Evolutionary conservation across 2,329 filamentous ascomycete genomes (phyloP), one percentile per base, ranked within the genome.

Genomic region (Epichloe glyceriae): DNA sequence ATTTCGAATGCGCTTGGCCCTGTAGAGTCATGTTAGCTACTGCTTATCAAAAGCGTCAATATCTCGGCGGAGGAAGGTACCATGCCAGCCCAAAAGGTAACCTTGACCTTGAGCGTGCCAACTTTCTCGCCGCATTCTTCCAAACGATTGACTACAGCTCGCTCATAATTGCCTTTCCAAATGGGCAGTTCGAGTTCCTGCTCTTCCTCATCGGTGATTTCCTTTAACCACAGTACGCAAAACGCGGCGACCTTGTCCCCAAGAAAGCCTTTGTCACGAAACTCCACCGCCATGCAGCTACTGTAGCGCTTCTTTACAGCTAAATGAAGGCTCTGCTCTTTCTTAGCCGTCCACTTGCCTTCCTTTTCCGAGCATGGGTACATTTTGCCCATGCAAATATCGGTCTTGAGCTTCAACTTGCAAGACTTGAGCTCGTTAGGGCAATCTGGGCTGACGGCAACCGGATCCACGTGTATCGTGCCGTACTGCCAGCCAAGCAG

Each of bases 401-500:
- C 75, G 1, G 80, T 80, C 42, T 74, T 73, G 48, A 85, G 62
- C 60, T 83, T 84, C 54, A 85, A 65, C 46, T 78, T 72, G 37
- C 76, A 67, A 26, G 71, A 67, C 22, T 67, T 61, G 8, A 80
- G 61, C 10, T 76, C 69, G 1, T 70, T 59, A 0, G 76, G 70
- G 1, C 82, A 65, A 14, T 61, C 53, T n/a, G 71, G 64, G 30
- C 58, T 56, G 14, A 72, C 70, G 2, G 67, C 67, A 47, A 69
- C 72, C 12, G 76, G 72, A n/a, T 76, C 71, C 41, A 87, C 68
- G 54, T 86, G 79, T 0, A 88, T 60, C 0, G 85, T 88, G 5
- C 85, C 85, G 51, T 81, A 83, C 22, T 86, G 80, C 83, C 84
- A 88, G 2, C 85, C 85, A 1, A 79, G 66, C 34, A 83, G 63